phyloP scores from a whole-genome alignment of 2,329 filamentous ascomycete species.

The Scedosporium dehoogii region DNA sequence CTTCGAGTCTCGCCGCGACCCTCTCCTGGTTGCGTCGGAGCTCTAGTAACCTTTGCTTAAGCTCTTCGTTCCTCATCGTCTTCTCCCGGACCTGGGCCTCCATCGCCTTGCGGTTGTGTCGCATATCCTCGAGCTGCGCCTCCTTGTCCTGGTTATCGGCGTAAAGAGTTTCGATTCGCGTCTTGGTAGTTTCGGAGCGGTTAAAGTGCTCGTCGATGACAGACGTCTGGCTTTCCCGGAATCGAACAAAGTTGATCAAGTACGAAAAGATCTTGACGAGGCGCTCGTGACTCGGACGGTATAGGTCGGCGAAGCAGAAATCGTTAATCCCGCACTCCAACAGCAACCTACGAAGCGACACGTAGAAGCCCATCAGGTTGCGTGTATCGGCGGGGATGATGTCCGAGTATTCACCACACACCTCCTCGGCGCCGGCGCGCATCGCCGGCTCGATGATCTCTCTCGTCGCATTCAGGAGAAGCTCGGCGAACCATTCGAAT shows the following conservation, averaged over 20 bases:
- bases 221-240: slow-evolving; percentile 82
- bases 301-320: slow-evolving; percentile 86
- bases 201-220: slow-evolving; percentile 93
- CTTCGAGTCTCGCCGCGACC: slow-evolving; percentile 72
- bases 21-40: slow-evolving; percentile 73
- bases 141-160: slow-evolving; percentile 82
- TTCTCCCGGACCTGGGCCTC: slow-evolving; percentile 78
- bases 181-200: slow-evolving; percentile 76
- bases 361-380: slow-evolving; percentile 93
- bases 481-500: slow-evolving; percentile 93
- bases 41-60: slow-evolving; percentile 74
- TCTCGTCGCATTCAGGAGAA: slow-evolving; percentile 86
- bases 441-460: slow-evolving; percentile 92
- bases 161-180: slow-evolving; percentile 77
- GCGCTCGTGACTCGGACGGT: slow-evolving; percentile 80
- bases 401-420: slow-evolving; percentile 76
- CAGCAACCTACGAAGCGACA: slow-evolving; percentile 69
- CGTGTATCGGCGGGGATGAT: slow-evolving; percentile 79
- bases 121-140: slow-evolving; percentile 68
- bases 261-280: slow-evolving; percentile 95
- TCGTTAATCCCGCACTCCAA: slow-evolving; percentile 85
- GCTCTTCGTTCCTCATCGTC: slow-evolving; percentile 72
- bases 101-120: slow-evolving; percentile 67
- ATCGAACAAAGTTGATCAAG: slow-evolving; percentile 97
- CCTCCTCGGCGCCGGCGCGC: slow-evolving; percentile 80